phyloP scores from a whole-genome alignment of 2,329 filamentous ascomycete species.

The Pseudocercospora ulei region DNA sequence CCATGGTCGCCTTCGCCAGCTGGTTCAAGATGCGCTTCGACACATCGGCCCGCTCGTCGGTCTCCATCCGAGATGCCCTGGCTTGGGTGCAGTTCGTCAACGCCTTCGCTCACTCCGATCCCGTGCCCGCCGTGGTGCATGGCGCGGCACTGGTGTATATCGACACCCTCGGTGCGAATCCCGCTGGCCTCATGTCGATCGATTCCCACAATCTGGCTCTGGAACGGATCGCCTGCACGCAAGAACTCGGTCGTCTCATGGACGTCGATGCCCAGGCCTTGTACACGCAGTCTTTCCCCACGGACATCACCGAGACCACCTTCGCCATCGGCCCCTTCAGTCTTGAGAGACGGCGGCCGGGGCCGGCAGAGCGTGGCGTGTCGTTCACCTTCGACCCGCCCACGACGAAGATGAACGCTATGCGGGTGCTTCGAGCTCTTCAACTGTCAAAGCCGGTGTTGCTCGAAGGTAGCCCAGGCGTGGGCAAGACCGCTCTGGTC shows the following conservation, averaged over 20 bases:
- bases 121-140: conserved; percentile 51
- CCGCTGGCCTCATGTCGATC: conserved; percentile 71
- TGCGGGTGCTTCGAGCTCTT: conserved; percentile 80
- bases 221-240: conserved; percentile 64
- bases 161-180: conserved; percentile 89
- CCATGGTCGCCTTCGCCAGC: conserved; percentile 75
- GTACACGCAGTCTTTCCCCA: conserved; percentile 54
- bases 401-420: conserved; percentile 79
- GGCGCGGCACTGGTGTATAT: conserved; percentile 93
- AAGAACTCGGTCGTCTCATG: conserved; percentile 60
- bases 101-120: conserved; percentile 21
- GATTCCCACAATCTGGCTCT: conserved; percentile 58
- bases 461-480: conserved; percentile 92
- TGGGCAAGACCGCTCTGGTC: conserved; percentile 92
- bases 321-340: conserved; percentile 68
- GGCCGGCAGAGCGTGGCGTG: conserved; percentile 35
- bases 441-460: conserved; percentile 85
- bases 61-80: conserved; percentile 86
- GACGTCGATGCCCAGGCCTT: conserved; percentile 52
- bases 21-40: conserved; percentile 83
- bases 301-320: conserved; percentile 46
- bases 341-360: conserved; percentile 39
- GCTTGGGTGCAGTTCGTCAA: conserved; percentile 94
- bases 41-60: conserved; percentile 61
- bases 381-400: conserved; percentile 76